Conservation (phyloP, 441 rosid genomes). For the Brassica hybrid region DNA sequence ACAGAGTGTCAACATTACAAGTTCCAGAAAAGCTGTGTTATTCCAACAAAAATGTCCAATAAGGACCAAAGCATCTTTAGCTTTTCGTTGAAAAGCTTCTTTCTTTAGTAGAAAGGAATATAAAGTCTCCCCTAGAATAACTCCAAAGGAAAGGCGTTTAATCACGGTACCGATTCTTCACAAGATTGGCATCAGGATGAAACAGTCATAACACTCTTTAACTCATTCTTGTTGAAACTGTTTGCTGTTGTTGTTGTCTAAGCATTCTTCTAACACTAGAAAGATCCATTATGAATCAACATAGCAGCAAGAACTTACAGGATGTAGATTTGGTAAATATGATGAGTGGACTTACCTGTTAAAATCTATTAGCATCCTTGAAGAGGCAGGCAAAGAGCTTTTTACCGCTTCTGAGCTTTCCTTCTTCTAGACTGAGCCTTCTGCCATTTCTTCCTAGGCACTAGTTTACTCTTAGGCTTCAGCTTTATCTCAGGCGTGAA, state of each 20-base stretch:
- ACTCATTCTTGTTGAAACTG: not conserved
- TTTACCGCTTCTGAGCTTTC: conserved; percentile 79
- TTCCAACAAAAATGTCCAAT: conserved; percentile 32
- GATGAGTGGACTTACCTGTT: conserved; percentile 19
- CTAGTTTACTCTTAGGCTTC: conserved; percentile 91
- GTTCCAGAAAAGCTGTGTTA: conserved; percentile 37
- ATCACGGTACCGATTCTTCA: conserved; percentile 10
- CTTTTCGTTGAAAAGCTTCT: conserved; percentile 36
- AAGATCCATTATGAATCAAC: not conserved
- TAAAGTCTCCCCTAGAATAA: conserved; percentile 22
- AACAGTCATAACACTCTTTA: too few species aligned
- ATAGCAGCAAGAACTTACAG: too few species aligned
- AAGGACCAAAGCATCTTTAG: conserved; percentile 45
- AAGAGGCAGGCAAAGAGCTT: not conserved
- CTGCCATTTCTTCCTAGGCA: conserved; percentile 88
- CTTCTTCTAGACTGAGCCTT: conserved; percentile 79
- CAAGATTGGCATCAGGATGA: conserved; percentile 22
- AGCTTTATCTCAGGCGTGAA: conserved; percentile 87
- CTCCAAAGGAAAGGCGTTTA: conserved; percentile 25
- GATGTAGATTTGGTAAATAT: not conserved
- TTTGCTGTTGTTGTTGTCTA: too few species aligned
- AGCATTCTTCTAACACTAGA: conserved; percentile 1
- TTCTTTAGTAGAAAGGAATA: conserved; percentile 35
- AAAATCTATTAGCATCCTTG: not conserved
- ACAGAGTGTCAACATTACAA: conserved; percentile 29